A percentile compares a stretch with the other conserved stretches of the same genome.
phyloP scores from a whole-genome alignment of 2,329 filamentous ascomycete genomes.

The Teratosphaeria destructans region DNA sequence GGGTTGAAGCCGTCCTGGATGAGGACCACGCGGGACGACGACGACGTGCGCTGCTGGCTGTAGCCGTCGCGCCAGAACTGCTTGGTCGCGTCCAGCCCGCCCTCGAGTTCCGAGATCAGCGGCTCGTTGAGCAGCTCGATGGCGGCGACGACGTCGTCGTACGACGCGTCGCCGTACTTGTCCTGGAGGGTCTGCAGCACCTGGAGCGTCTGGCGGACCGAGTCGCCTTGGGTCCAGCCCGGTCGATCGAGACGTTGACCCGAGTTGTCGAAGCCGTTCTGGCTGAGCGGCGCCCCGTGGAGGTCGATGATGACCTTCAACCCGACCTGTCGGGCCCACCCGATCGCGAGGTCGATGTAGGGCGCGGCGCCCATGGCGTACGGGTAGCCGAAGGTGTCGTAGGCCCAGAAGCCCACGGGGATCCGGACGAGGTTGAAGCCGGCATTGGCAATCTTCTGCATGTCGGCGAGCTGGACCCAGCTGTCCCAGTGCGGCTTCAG shows the following conservation, averaged over 20 bases:
- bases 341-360: constrained; percentile 47
- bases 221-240: constrained; percentile 36
- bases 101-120: constrained; percentile 33
- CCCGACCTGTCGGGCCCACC: constrained; percentile 43
- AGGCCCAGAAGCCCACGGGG: constrained; percentile 52
- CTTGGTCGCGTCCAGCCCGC: constrained; percentile 34
- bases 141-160: constrained; percentile 49
- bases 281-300: constrained; percentile 45
- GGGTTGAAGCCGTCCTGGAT: constrained; percentile 48
- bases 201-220: constrained; percentile 40
- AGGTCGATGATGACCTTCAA: constrained; percentile 50
- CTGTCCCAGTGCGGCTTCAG: constrained; percentile 42
- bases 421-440: constrained; percentile 52
- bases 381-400: constrained; percentile 38
- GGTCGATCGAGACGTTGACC: constrained; percentile 37
- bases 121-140: constrained; percentile 52
- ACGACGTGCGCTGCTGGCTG: constrained; percentile 27
- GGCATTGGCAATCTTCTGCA: constrained; percentile 45
- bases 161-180: constrained; percentile 44
- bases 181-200: constrained; percentile 48
- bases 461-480: constrained; percentile 42
- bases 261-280: constrained; percentile 55
- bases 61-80: constrained; percentile 48
- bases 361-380: constrained; percentile 43
- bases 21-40: constrained; percentile 36